phyloP scores from a whole-genome alignment of 148 eudicot species.

The Rhododendron griersonianum region DNA sequence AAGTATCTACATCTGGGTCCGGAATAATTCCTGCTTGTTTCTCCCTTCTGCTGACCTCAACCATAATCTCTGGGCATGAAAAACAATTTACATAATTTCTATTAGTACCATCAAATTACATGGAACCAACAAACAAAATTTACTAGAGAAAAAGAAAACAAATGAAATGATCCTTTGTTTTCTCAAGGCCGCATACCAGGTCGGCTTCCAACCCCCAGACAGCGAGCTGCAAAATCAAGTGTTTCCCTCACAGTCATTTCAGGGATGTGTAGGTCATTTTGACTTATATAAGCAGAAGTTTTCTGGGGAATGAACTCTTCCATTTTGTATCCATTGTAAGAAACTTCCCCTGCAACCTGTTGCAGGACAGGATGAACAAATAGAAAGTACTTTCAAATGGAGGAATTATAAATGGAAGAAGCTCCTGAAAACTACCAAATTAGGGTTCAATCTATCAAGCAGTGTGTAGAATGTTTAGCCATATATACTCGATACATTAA shows the following conservation, averaged over 20 bases:
- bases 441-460: too few relatives aligned
- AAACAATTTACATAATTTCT: background rate
- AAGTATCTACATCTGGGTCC: constrained; percentile 71
- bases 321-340: background rate
- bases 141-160: background rate
- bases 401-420: background rate
- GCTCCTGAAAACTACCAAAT: too few relatives aligned
- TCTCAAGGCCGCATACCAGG: constrained; percentile 35
- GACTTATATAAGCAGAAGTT: background rate
- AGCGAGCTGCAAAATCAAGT: constrained; percentile 66
- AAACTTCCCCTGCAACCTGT: background rate
- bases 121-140: constrained; percentile 11
- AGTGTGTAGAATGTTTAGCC: background rate
- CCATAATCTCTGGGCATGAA: constrained; percentile 38
- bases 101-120: background rate
- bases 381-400: too few relatives aligned
- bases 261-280: background rate
- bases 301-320: background rate
- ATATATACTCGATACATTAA: background rate
- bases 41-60: constrained; percentile 67
- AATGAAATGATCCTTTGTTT: background rate
- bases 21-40: constrained; percentile 68
- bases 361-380: background rate
- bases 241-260: constrained; percentile 62
- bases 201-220: constrained; percentile 75